These are phyloP conservation scores for Nakazawaea ishiwadae DNA, from an alignment of 805 yeast species.

Conservation along the genomic window DNA sequence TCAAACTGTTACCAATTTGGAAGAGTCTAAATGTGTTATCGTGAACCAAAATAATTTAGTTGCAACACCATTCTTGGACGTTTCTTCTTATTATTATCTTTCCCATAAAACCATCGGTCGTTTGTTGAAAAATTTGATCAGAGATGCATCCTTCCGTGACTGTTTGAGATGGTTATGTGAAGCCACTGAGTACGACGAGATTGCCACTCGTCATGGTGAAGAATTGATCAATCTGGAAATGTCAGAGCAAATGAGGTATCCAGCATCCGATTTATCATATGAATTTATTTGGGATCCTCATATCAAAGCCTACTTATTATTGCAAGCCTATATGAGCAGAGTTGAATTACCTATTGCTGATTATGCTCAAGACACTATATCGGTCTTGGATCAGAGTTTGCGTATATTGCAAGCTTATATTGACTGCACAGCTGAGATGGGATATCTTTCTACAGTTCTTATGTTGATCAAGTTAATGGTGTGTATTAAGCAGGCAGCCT, in stretches of 20 bases:
- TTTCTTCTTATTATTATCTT: slow-evolving; percentile 87
- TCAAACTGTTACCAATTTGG: slow-evolving; percentile 57
- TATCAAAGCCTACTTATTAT: slow-evolving; percentile 65
- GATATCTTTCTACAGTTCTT: slow-evolving; percentile 59
- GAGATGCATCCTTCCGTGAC: slow-evolving; percentile 47
- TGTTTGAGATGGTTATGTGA: slow-evolving; percentile 58
- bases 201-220: slow-evolving; percentile 90
- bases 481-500: slow-evolving; percentile 80
- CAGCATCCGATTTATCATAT: slow-evolving; percentile 49
- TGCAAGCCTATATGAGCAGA: slow-evolving; percentile 70
- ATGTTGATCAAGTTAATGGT: slow-evolving; percentile 69
- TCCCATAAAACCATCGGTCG: slow-evolving; percentile 85
- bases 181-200: slow-evolving; percentile 75
- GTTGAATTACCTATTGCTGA: slow-evolving; percentile 90
- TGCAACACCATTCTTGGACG: slow-evolving; percentile 78
- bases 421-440: slow-evolving; percentile 84
- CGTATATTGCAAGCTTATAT: slow-evolving; percentile 92
- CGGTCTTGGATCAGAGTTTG: slow-evolving; percentile 89
- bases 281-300: slow-evolving; percentile 84
- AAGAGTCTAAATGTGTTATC: slow-evolving; percentile 67
- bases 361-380: slow-evolving; percentile 87
- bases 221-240: slow-evolving; percentile 81
- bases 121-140: slow-evolving; percentile 48
- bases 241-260: slow-evolving; percentile 67
- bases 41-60: slow-evolving; percentile 42